Conservation (phyloP, 805 yeast genomes). For the Wickerhamomyces subpelliculosus region DNA sequence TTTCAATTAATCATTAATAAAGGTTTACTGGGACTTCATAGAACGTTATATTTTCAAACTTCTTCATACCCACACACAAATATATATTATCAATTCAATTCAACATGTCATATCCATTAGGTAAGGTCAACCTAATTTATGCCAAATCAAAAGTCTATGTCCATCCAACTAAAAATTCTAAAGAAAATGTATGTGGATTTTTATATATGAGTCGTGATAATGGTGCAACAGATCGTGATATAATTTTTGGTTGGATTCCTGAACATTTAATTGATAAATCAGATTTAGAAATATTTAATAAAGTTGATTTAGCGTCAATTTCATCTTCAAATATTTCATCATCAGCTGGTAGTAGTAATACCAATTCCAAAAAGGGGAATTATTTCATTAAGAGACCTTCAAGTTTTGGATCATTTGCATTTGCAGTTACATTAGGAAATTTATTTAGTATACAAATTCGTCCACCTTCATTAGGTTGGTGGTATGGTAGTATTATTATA, state of each 20-base stretch:
- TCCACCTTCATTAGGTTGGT: conserved; percentile 79
- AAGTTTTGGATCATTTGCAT: conserved; percentile 50
- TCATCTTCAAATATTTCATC: too few species aligned
- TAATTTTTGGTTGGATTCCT: conserved; percentile 64
- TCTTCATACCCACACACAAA: too few species aligned
- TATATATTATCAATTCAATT: too few species aligned
- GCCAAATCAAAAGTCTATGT: conserved; percentile 69
- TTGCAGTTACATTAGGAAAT: conserved; percentile 50
- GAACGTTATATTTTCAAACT: too few species aligned
- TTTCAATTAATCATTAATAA: too few species aligned
- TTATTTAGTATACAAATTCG: conserved; percentile 78
- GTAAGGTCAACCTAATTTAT: conserved; percentile 24
- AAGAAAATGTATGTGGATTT: conserved; percentile 78
- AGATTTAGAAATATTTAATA: conserved; percentile 39
- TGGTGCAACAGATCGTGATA: conserved; percentile 41
- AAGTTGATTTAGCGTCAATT: conserved; percentile 47
- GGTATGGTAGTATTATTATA: conserved; percentile 83
- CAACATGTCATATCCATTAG: conserved; percentile 6
- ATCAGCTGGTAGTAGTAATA: conserved; percentile 8
- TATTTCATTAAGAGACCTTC: conserved; percentile 46
- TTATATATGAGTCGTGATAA: conserved; percentile 55
- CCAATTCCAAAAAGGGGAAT: not conserved
- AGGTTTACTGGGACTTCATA: too few species aligned
- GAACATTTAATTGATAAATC: conserved; percentile 40
- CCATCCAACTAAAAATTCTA: conserved; percentile 69